phyloP scores from a whole-genome alignment of 75 land plant genomes.

The Cunninghamia lanceolata region DNA sequence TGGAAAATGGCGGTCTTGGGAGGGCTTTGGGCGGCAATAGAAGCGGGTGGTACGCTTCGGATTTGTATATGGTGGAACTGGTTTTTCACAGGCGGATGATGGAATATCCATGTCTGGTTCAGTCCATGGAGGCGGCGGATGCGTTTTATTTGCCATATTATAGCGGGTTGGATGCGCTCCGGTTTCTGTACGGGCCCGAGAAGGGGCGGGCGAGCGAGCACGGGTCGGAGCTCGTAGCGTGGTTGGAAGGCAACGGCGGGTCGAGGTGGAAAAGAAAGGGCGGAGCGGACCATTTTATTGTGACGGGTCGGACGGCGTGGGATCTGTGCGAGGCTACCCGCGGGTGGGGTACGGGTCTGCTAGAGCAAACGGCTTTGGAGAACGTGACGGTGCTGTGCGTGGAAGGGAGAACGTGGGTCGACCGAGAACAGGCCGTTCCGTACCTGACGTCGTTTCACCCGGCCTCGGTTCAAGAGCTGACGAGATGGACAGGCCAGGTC shows the following conservation, averaged over 20 bases:
- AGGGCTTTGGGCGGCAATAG: not conserved
- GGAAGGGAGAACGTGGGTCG: conserved; percentile 13
- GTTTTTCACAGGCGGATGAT: conserved; percentile 30
- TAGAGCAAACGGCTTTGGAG: not conserved
- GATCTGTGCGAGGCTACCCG: not conserved
- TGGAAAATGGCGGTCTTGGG: conserved; percentile 23
- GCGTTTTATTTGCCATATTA: conserved; percentile 36
- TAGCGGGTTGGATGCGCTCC: conserved; percentile 2
- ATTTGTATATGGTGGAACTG: conserved; percentile 43
- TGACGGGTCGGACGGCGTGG: conserved; percentile 17
- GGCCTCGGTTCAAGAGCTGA: not conserved
- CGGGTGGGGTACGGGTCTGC: conserved; percentile 11
- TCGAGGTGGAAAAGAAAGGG: conserved; percentile 15
- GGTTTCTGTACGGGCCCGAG: not conserved
- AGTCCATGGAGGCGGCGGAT: conserved; percentile 15
- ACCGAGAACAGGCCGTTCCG: conserved; percentile 22
- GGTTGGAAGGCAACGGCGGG: conserved; percentile 19
- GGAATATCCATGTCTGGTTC: conserved; percentile 15
- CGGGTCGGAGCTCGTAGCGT: conserved; percentile 20
- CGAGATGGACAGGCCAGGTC: conserved; percentile 13
- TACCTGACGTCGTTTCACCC: conserved; percentile 38
- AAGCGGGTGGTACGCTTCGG: conserved; percentile 24
- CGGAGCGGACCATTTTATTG: conserved; percentile 30
- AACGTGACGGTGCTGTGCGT: conserved; percentile 11
- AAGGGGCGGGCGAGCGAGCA: not conserved